phyloP scores from a whole-genome alignment of 2,329 filamentous ascomycete species.

The Plenodomus biglobosus region DNA sequence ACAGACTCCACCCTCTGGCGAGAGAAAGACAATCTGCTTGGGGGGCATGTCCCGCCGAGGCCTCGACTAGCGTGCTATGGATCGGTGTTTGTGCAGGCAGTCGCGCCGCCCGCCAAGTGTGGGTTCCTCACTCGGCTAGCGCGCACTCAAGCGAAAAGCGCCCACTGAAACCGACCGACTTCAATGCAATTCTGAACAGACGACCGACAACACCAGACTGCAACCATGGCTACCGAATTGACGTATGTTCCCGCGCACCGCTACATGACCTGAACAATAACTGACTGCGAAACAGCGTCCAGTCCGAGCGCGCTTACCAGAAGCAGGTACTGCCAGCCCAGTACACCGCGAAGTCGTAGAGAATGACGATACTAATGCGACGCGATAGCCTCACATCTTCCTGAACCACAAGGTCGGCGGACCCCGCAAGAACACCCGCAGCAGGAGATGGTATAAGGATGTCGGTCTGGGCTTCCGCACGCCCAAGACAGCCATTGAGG shows the following conservation, averaged over 20 bases:
- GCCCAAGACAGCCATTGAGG: constrained; percentile 98
- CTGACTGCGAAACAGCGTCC: constrained; percentile 73
- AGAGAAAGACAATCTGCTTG: not conserved
- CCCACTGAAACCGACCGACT: constrained; percentile 14
- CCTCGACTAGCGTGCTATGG: not conserved
- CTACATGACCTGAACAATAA: constrained; percentile 7
- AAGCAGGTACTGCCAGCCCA: constrained; percentile 56
- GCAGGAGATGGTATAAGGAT: constrained; percentile 97
- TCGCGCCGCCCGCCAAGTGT: not conserved
- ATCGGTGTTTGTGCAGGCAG: not conserved
- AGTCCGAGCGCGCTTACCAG: constrained; percentile 99
- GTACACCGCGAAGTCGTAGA: constrained; percentile 11
- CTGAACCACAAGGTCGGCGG: constrained; percentile 92
- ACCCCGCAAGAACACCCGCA: constrained; percentile 47
- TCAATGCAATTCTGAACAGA: constrained; percentile 19
- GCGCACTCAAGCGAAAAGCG: constrained; percentile 9
- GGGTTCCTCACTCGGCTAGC: not conserved
- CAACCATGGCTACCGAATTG: constrained; percentile 50
- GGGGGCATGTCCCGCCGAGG: not conserved
- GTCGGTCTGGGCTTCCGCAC: constrained; percentile 99
- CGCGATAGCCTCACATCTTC: constrained; percentile 95
- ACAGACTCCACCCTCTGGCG: not conserved
- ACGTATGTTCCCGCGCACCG: constrained; percentile 37
- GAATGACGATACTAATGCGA: constrained; percentile 32
- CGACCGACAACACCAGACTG: constrained; percentile 43